Conservation (phyloP, 1,139 yeast genomes). For the Protomyces lactucae-debilis region DNA sequence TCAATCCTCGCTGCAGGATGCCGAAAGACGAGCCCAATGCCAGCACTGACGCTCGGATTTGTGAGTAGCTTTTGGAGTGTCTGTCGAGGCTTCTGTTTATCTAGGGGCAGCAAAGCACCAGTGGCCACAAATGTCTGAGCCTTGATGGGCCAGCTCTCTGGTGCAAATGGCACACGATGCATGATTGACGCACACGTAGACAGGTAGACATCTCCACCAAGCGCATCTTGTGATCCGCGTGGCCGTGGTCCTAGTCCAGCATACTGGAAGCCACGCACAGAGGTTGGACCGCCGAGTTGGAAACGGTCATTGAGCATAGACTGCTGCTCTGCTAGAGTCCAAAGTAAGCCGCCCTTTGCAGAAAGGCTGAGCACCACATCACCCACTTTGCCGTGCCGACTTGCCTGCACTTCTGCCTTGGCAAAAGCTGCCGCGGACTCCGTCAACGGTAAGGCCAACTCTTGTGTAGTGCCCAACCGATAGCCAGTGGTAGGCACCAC, state of each 20-base stretch:
- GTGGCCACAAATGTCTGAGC: constrained; percentile 36
- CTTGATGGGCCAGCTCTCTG: constrained; percentile 36
- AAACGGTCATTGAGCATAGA: constrained; percentile 46
- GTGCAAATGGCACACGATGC: constrained; percentile 57
- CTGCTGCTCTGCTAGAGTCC: constrained; percentile 35
- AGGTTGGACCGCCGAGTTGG: constrained; percentile 78
- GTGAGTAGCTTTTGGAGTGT: constrained; percentile 17
- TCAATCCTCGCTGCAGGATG: constrained; percentile 82
- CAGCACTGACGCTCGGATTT: constrained; percentile 51
- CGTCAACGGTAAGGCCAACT: constrained; percentile 48
- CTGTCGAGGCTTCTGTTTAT: constrained; percentile 35
- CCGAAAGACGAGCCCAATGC: constrained; percentile 72
- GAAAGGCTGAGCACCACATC: constrained; percentile 34
- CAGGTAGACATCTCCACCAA: constrained; percentile 77
- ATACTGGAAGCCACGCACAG: constrained; percentile 66
- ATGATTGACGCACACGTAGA: constrained; percentile 69
- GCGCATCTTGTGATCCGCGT: constrained; percentile 49
- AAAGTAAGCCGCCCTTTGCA: constrained; percentile 36
- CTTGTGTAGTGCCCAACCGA: constrained; percentile 52
- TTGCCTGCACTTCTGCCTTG: constrained; percentile 36
- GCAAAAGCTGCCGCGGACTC: constrained; percentile 39
- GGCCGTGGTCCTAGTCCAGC: constrained; percentile 74
- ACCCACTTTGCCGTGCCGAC: constrained; percentile 34
- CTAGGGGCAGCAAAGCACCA: constrained; percentile 53
- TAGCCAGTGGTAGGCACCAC: constrained; percentile 49